Evolutionary conservation across 352 stramenopile genomes (phyloP), one percentile per base, ranked within the genome.

Genomic region (Phytopythium oedochilum): DNA sequence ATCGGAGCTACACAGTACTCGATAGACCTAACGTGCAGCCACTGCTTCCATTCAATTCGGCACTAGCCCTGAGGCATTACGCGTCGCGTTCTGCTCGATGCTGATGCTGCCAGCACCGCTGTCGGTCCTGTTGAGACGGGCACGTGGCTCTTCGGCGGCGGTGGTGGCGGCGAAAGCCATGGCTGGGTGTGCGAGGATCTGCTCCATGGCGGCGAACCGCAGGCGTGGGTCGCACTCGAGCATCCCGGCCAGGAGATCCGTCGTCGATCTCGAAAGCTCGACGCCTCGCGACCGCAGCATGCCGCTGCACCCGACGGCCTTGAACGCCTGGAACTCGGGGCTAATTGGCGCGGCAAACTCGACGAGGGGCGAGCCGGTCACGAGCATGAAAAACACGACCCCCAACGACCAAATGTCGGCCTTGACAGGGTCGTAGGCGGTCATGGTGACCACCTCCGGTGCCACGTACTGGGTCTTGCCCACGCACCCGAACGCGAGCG

Each of bases 331-430:
- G 34, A 82, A 82, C 2, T 68, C 60, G n/a, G 59, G 53, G 46
- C 66, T 64, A 2, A 45, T 31, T 0, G 61, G 58, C 12, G 60
- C 67, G 5, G 71, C 63, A 11, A 75, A 57, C 46, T 70, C 53
- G 15, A 83, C 54, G 14, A 83, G 56, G 15, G 71, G 70, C 11
- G 68, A 71, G 20, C 77, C 74, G 0, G 74, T 82, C 15, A 88
- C 64, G 63, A 88, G 47, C 60, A 85, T 74, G 55, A 85, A 88
- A 10, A 88, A 56, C 44, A 88, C 28, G 18, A 86, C 61, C 25
- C 77, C 74, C 3, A 86, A 61, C 29, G 74, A 84, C 77, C 77
- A 88, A 43, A 86, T 60, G 42, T 86, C 77, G 11, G 69, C 58
- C 22, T 36, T 55, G 35, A 63, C 57, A n/a, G 63, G 57, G 54